These are phyloP conservation scores for Oryza coarctata DNA, from an alignment of 176 grass and related monocot species.

Conservation along the genomic window DNA sequence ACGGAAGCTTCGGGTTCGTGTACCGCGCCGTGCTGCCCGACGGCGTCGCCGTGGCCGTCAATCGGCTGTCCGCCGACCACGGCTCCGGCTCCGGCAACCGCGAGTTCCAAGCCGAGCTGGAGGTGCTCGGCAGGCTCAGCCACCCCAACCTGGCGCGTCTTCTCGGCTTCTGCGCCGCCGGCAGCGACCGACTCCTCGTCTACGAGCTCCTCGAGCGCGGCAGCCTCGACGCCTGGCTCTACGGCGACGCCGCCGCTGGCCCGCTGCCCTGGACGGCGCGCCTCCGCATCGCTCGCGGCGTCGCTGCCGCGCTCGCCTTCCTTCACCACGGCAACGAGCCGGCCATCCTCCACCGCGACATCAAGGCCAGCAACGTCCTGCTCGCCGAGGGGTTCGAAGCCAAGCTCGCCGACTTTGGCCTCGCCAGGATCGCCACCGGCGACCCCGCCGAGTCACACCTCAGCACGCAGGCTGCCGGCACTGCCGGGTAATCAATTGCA, in stretches of 20 bases:
- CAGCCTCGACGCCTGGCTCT: constrained; percentile 78
- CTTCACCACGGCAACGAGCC: constrained; percentile 70
- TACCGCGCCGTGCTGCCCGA: constrained; percentile 67
- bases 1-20: constrained; percentile 92
- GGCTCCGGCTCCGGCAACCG: constrained; percentile 54
- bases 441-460: constrained; percentile 54
- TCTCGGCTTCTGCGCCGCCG: constrained; percentile 72
- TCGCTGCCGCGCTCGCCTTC: constrained; percentile 62
- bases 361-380: constrained; percentile 86
- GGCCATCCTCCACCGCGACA: constrained; percentile 76
- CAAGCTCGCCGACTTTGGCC: constrained; percentile 84
- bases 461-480: constrained; percentile 76
- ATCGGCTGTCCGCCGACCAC: constrained; percentile 60
- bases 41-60: constrained; percentile 59
- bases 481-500: constrained; percentile 52
- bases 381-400: constrained; percentile 63
- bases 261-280: constrained; percentile 57
- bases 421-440: constrained; percentile 51
- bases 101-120: constrained; percentile 85
- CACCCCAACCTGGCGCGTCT: constrained; percentile 77
- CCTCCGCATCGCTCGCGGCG: constrained; percentile 52
- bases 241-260: constrained; percentile 18
- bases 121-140: constrained; percentile 64
- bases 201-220: constrained; percentile 85
- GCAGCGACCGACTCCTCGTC: constrained; percentile 68